These are phyloP conservation scores for Elongisporangium anandrum DNA, from an alignment of 352 stramenopile genomes.

Conservation along the genomic window DNA sequence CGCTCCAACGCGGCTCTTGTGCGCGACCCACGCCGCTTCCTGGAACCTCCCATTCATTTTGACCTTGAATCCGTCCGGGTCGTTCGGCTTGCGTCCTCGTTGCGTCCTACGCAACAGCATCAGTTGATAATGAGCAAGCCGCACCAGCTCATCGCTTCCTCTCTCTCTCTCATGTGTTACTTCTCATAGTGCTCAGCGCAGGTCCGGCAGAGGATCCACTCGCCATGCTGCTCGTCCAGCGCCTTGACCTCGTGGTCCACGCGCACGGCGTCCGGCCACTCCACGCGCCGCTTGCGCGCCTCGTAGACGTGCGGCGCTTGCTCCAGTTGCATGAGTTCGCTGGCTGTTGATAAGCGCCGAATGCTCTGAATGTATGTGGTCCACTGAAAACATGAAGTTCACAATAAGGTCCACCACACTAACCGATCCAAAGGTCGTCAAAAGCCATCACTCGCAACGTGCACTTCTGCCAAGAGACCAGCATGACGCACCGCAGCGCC, in stretches of 20 bases:
- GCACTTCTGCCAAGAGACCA: background rate
- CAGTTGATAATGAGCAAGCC: background rate
- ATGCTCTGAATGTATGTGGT: background rate
- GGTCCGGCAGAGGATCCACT: constrained; percentile 65
- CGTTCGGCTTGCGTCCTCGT: constrained; percentile 53
- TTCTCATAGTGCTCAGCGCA: constrained; percentile 52
- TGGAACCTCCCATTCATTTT: constrained; percentile 72
- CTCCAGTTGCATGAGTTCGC: constrained; percentile 8
- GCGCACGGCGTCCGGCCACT: constrained; percentile 51
- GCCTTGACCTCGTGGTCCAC: constrained; percentile 46
- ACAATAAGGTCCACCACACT: background rate
- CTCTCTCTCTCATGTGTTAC: constrained; percentile 10
- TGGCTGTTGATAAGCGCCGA: background rate
- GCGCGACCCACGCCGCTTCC: constrained; percentile 58
- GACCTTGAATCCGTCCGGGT: constrained; percentile 59
- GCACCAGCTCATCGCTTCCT: too few relatives aligned
- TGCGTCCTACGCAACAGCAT: constrained; percentile 23
- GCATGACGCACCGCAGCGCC: constrained; percentile 1
- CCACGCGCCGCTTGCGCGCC: constrained; percentile 36
- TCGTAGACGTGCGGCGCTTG: constrained; percentile 21
- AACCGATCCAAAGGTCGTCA: background rate
- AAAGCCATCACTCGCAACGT: constrained; percentile 3
- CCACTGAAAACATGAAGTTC: background rate
- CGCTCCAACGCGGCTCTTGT: constrained; percentile 57
- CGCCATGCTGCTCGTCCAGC: constrained; percentile 49